Evolutionary conservation across 805 yeast species (phyloP).

Genomic region (Maudiozyma turicensis): DNA sequence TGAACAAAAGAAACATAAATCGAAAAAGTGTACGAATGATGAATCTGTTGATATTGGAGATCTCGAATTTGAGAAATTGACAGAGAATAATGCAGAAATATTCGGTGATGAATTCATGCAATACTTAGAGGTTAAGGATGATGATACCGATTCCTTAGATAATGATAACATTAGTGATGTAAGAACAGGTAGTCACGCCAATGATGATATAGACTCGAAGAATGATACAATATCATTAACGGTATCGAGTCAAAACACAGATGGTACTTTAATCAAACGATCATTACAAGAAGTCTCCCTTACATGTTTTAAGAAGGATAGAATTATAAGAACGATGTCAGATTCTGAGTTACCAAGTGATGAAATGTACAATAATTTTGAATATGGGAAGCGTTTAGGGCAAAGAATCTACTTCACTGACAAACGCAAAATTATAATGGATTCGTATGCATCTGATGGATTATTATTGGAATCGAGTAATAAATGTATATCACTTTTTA

Average conservation of each 20-base stretch:
- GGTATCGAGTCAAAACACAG: not conserved
- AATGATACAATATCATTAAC: not conserved
- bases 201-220: not conserved
- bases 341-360: conserved; percentile 22
- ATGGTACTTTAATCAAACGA: conserved; percentile 6
- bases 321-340: conserved; percentile 16
- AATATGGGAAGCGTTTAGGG: conserved; percentile 10
- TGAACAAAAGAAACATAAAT: not conserved
- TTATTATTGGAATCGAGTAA: too few relatives aligned
- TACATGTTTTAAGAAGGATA: conserved; percentile 15
- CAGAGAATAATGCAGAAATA: conserved; percentile 24
- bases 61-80: conserved; percentile 25
- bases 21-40: not conserved
- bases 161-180: not conserved
- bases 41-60: conserved; percentile 18
- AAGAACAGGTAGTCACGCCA: not conserved
- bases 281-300: conserved; percentile 20
- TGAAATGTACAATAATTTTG: conserved; percentile 8
- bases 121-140: conserved; percentile 13
- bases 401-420: not conserved
- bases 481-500: too few relatives aligned
- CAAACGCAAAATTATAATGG: not conserved
- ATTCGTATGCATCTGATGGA: not conserved
- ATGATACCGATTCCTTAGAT: not conserved
- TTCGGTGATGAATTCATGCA: conserved; percentile 25